phyloP scores from a whole-genome alignment of 495 filamentous ascomycete species.

The Talaromyces nanjingensis region DNA sequence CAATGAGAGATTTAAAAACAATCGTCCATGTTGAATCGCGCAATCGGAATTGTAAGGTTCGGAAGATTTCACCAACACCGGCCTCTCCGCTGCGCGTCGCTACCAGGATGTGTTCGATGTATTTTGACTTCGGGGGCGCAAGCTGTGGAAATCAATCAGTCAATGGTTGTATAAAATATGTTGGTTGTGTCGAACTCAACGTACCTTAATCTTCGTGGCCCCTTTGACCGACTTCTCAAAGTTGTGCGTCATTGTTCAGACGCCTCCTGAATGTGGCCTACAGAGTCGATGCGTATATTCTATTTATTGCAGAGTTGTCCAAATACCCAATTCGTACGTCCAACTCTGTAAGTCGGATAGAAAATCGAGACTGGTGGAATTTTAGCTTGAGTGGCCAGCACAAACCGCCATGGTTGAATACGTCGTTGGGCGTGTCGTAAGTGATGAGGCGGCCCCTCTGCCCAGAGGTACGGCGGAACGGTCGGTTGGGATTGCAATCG shows the following conservation, averaged over 20 bases:
- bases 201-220: constrained; percentile 88
- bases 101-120: constrained; percentile 95
- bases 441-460: neutral
- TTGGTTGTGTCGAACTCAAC: constrained; percentile 14
- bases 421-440: neutral
- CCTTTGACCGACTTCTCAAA: constrained; percentile 93
- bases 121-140: constrained; percentile 97
- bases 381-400: neutral
- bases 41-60: constrained; percentile 78
- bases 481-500: neutral
- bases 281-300: neutral
- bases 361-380: neutral
- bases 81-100: constrained; percentile 94
- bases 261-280: neutral
- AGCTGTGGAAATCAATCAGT: constrained; percentile 46
- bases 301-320: neutral
- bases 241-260: constrained; percentile 58
- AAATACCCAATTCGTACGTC: neutral
- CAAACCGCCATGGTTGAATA: constrained; percentile 1
- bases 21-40: constrained; percentile 97
- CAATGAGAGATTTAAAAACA: constrained; percentile 93
- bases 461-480: neutral
- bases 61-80: constrained; percentile 92
- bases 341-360: neutral
- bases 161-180: neutral